Evolutionary conservation across 2,329 filamentous ascomycete species (phyloP).

Genomic region (Fulvia fulva): DNA sequence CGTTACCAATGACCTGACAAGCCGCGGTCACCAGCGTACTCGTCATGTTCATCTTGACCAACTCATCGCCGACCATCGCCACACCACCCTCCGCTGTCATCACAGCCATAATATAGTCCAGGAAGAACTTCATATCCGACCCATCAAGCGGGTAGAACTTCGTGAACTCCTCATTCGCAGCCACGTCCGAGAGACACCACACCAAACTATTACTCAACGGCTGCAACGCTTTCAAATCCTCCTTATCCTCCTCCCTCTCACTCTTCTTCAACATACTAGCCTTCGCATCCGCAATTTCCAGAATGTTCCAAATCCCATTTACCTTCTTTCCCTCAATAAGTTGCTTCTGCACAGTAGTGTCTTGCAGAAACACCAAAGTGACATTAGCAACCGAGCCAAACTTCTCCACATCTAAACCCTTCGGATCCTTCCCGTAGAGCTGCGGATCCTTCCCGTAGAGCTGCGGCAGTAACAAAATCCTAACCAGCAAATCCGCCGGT

Average conservation of each 20-base stretch:
- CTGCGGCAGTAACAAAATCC: conserved; percentile 13
- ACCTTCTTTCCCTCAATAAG: conserved; percentile 14
- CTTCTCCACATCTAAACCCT: conserved; percentile 17
- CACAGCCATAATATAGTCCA: conserved; percentile 4
- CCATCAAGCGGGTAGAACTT: conserved; percentile 7
- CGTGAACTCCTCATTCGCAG: conserved; percentile 22
- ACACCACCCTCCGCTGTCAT: not conserved
- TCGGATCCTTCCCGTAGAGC: conserved; percentile 6
- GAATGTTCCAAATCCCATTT: conserved; percentile 20
- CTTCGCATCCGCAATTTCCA: conserved; percentile 11
- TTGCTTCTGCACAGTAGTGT: conserved; percentile 22
- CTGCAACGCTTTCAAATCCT: conserved; percentile 20
- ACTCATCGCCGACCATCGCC: not conserved
- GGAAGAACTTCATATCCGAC: conserved; percentile 5
- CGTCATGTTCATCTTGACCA: conserved; percentile 1
- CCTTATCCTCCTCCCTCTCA: conserved; percentile 3
- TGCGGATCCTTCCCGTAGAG: conserved; percentile 11
- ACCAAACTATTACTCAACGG: conserved; percentile 27
- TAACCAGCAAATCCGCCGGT: conserved; percentile 10
- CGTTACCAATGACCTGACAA: conserved; percentile 30
- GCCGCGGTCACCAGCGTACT: conserved; percentile 19
- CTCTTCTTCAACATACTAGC: conserved; percentile 3
- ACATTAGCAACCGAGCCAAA: conserved; percentile 25
- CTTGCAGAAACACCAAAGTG: conserved; percentile 24
- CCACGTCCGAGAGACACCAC: conserved; percentile 31